Base-by-base conservation (phyloP, 805 yeast genomes). In the Sugiyamaella lignohabitans region DNA sequence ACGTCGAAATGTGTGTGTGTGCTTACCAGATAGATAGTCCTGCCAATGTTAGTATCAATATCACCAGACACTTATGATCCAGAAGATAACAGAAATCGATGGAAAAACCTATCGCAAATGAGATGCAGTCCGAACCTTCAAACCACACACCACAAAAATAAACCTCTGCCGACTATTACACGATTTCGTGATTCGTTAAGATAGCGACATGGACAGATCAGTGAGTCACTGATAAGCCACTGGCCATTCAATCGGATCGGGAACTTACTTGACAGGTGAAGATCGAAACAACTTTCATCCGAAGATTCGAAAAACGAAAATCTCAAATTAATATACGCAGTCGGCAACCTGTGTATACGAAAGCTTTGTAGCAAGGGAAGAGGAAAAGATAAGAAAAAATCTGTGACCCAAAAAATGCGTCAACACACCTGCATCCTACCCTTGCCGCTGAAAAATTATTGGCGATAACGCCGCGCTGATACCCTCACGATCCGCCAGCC, bases 11-110 rank as follows among this genome's bases (percentile, higher is more conserved):
- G n/a, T n/a, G n/a, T 27, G 30, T 5, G n/a, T 2, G 32, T 34
- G 5, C 46, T 10, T 20, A 42, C 46, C 60, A 42, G 60, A 54
- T 18, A 57, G 42, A 39, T 57, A 57, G 55, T 57, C 60, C 50
- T 53, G 11, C 11, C 39, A 37, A n/a, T 21, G 46, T 42, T 42
- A 42, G 46, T 22, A 10, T 21, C 18, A 30, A 41, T 41, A 38
- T 37, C 30, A 6, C 30, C n/a, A n/a, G n/a, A n/a, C n/a, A n/a
- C n/a, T n/a, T n/a, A n/a, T n/a, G n/a, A n/a, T n/a, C n/a, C n/a
- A n/a, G n/a, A n/a, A n/a, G n/a, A n/a, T n/a, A n/a, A n/a, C n/a
- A n/a, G n/a, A n/a, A n/a, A n/a, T n/a, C n/a, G n/a, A n/a, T n/a
- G n/a, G n/a, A n/a, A n/a, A n/a, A n/a, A n/a, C n/a, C n/a, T n/a